Conservation (phyloP, 768 basidiomycete genomes). For the Megacollybia marginata region DNA sequence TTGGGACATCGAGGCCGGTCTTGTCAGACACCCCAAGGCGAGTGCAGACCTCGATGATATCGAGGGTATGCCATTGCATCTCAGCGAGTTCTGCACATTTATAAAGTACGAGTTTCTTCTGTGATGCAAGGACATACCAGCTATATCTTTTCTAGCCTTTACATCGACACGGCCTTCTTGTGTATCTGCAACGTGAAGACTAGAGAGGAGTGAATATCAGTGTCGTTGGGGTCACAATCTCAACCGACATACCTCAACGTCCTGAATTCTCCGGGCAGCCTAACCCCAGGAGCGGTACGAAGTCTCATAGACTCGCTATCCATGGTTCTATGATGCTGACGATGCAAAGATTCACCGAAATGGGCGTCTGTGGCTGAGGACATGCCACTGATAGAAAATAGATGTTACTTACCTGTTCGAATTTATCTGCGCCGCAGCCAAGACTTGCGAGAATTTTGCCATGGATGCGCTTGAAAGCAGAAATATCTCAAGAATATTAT, state of each 20-base stretch:
- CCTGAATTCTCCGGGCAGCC: constrained; percentile 16
- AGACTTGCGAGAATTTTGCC: no score
- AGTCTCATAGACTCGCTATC: neutral
- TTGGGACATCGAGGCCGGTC: constrained; percentile 40
- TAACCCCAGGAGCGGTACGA: constrained; percentile 10
- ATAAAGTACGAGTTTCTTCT: neutral
- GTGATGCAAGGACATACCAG: constrained; percentile 4
- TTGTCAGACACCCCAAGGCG: constrained; percentile 36
- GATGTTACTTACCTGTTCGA: no score
- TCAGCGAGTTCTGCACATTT: constrained; percentile 27
- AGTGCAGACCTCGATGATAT: constrained; percentile 30
- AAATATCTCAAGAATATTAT: no score
- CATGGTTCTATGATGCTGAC: neutral
- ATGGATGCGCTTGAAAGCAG: no score
- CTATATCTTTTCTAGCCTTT: constrained; percentile 6
- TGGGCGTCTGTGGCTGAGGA: no score
- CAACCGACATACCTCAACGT: constrained; percentile 13
- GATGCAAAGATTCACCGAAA: neutral
- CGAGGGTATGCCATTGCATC: constrained; percentile 43
- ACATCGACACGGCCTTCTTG: constrained; percentile 10
- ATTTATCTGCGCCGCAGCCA: no score
- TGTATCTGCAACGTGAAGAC: constrained; percentile 20
- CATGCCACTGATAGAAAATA: no score
- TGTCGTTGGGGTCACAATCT: neutral
- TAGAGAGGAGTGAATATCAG: neutral